These are phyloP conservation scores for Silene uniflora DNA, from an alignment of 148 eudicot species.

Conservation along the genomic window DNA sequence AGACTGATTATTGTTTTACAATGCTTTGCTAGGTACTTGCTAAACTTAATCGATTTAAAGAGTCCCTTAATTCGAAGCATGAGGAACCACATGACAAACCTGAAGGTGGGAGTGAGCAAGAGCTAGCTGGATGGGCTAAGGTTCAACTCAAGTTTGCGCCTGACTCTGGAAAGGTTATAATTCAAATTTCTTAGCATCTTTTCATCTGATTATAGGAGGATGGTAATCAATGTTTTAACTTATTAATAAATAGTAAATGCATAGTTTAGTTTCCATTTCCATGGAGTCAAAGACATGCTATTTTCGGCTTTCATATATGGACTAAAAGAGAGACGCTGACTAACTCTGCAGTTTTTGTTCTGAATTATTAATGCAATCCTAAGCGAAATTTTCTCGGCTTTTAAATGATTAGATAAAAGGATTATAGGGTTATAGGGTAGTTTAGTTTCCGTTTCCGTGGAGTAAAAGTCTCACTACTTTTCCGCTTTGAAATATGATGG, in stretches of 20 bases:
- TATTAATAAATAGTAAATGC: too few relatives aligned
- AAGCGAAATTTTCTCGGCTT: too few relatives aligned
- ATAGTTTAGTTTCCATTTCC: neutral
- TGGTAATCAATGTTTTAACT: neutral
- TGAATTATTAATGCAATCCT: too few relatives aligned
- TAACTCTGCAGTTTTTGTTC: too few relatives aligned
- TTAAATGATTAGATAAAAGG: too few relatives aligned
- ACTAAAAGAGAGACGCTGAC: too few relatives aligned
- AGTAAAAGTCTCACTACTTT: neutral
- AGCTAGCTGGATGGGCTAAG: constrained; percentile 59
- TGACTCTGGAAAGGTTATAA: constrained; percentile 56
- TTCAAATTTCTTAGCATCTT: neutral
- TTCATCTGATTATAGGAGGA: constrained; percentile 2
- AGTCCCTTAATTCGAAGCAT: constrained; percentile 35
- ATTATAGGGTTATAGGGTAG: too few relatives aligned
- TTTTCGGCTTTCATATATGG: too few relatives aligned
- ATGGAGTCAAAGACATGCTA: neutral
- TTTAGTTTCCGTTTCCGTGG: too few relatives aligned
- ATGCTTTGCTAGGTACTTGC: constrained; percentile 55
- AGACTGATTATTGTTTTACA: constrained; percentile 9
- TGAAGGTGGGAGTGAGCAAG: constrained; percentile 40
- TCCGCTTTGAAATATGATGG: neutral
- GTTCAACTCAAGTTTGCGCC: constrained; percentile 57
- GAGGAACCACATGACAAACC: constrained; percentile 33
- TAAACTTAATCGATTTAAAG: constrained; percentile 67